phyloP scores from a whole-genome alignment of 768 basidiomycete genomes.

The Chlorophyllum brunneum region DNA sequence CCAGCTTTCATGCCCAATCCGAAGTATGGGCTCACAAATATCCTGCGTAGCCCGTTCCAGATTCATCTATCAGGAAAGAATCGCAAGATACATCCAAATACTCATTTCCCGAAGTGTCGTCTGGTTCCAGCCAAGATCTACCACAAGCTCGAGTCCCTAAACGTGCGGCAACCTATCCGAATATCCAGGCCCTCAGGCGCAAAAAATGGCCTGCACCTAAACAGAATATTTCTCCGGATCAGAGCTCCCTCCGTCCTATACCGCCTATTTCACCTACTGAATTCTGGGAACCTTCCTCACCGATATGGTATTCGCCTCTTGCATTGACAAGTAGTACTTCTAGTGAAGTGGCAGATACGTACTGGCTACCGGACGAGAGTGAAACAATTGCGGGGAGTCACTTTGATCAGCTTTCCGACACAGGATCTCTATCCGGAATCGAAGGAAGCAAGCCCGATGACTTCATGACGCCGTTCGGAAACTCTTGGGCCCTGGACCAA shows the following conservation, averaged over 20 bases:
- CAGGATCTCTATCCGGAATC: neutral
- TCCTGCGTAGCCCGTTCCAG: neutral
- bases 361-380: neutral
- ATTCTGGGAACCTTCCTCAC: neutral
- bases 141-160: conserved; percentile 10
- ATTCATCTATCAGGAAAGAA: neutral
- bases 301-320: neutral
- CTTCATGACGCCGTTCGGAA: neutral
- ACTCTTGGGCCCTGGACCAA: conserved; percentile 13
- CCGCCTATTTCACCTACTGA: neutral
- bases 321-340: neutral
- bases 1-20: neutral
- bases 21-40: neutral
- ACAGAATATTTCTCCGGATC: neutral
- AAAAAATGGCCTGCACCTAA: neutral
- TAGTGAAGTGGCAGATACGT: neutral
- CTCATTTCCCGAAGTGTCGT: neutral
- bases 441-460: neutral
- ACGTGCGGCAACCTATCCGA: conserved; percentile 15
- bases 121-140: neutral
- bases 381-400: neutral
- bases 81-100: neutral
- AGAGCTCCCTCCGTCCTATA: neutral
- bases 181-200: neutral
- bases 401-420: conserved; percentile 8